Percentiles rank a stretch among this genome's conserved stretches.
Evolutionary conservation across 1,284 basidiomycete genomes (phyloP).

Genomic region (Mycosarcoma mackinlayi): DNA sequence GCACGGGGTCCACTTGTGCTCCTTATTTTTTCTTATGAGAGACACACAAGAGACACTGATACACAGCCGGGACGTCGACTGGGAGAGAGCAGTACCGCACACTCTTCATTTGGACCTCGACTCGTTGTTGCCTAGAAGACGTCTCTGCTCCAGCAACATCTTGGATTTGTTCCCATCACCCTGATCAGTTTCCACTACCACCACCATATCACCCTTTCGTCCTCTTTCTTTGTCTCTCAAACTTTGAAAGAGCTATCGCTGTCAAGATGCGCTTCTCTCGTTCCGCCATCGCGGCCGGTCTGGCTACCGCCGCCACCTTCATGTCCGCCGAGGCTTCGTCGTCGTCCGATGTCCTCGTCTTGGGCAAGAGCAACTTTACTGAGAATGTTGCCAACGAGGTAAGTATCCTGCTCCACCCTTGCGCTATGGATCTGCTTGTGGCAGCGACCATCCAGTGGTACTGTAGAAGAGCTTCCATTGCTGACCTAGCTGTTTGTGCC

Average conservation of each 20-base stretch:
- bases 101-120: too few relatives aligned
- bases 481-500: neutral
- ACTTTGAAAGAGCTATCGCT: neutral
- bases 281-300: conserved; percentile 50
- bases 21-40: too few relatives aligned
- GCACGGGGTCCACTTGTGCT: neutral
- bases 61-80: too few relatives aligned
- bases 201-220: neutral
- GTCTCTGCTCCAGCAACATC: too few relatives aligned
- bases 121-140: too few relatives aligned
- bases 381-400: conserved; percentile 74
- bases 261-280: conserved; percentile 53
- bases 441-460: too few relatives aligned
- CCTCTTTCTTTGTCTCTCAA: neutral
- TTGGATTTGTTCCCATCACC: neutral
- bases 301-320: conserved; percentile 52
- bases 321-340: conserved; percentile 73
- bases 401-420: conserved; percentile 2
- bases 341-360: conserved; percentile 82
- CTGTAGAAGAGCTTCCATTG: neutral
- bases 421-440: too few relatives aligned
- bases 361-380: conserved; percentile 80
- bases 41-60: neutral
- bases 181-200: neutral
- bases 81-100: too few relatives aligned